Evolutionary conservation across 2,329 filamentous ascomycete species (phyloP).

Genomic region (Colletotrichum zoysiae): DNA sequence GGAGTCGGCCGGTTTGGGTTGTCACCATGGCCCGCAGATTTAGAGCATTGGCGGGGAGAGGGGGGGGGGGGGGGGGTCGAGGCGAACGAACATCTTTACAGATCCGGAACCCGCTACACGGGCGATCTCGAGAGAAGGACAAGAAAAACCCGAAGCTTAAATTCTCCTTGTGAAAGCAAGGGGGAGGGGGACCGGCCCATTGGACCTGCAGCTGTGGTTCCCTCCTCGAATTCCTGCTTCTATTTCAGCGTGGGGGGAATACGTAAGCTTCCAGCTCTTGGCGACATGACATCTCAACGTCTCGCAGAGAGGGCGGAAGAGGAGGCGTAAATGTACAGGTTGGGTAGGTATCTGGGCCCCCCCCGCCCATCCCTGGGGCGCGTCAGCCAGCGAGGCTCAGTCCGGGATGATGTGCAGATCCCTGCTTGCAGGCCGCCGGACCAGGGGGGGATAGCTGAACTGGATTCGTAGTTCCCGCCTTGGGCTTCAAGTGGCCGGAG

Average conservation of each 20-base stretch:
- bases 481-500: neutral
- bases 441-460: neutral
- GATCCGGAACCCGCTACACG: neutral
- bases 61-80: no score
- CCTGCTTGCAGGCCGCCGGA: conserved; percentile 16
- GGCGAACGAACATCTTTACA: neutral
- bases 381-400: conserved; percentile 41
- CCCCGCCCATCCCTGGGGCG: neutral
- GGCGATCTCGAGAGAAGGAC: neutral
- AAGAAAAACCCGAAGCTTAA: conserved; percentile 5
- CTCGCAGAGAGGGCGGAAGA: neutral
- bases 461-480: neutral
- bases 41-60: neutral
- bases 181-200: neutral
- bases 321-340: no score
- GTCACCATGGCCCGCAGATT: neutral
- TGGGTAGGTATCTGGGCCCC: neutral
- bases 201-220: conserved; percentile 1
- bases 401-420: conserved; percentile 40
- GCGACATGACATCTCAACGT: neutral
- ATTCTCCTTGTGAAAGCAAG: neutral
- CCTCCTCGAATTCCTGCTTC: conserved; percentile 1
- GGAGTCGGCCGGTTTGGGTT: neutral
- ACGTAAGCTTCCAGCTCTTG: conserved; percentile 15
- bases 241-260: conserved; percentile 9